Base-by-base conservation (phyloP, 805 yeast species). In the Wickerhamomyces rabaulensis region DNA sequence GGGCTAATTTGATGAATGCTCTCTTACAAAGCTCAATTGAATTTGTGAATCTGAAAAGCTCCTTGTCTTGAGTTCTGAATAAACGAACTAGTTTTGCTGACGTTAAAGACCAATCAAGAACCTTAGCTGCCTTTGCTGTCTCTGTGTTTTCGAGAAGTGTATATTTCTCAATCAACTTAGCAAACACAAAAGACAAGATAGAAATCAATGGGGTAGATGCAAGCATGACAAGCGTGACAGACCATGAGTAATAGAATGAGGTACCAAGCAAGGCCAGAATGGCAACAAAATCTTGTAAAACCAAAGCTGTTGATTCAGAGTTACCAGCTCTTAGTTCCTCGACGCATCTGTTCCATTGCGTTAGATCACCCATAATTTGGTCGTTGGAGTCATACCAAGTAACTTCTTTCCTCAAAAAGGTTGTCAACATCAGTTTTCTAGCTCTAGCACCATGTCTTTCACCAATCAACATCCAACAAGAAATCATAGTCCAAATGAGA, bases 211-310 rank as follows among this genome's bases (percentile, higher is more conserved):
- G 99, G 4, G 88, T 54, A 4, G 85, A 73, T 1, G 88, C 82
- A 48, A 92, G 57, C n/a, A 85, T 78, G 2, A 94, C 76, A 22
- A 94, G 65, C 0, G 97, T 87, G 10, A 94, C 71, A 4, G 87
- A 74, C 97, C 97, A 92, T 3, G 95, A 87, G 50, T 80, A 82
- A 50, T 76, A 75, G 60, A 94, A 76, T 1, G 96, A 81, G 0
- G 86, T 78, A 1, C 78, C 73, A 2, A 84, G 59, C 10, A 84
- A 64, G 0, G 84, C 78, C 4, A 78, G 44, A 0, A 80, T 66
- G 0, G 89, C 73, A 0, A 80, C 76, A 1, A 71, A 37, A 9
- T 80, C 73, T 52, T 82, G 82, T 12, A 79, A 58, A 1, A 82
- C 57, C 19, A 82, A 54, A 0, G 86, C 89, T 16, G 81, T 58